Percentiles rank a stretch among this genome's conserved stretches.
Conservation (phyloP, 768 basidiomycete species). For the Hericium coralloides region DNA sequence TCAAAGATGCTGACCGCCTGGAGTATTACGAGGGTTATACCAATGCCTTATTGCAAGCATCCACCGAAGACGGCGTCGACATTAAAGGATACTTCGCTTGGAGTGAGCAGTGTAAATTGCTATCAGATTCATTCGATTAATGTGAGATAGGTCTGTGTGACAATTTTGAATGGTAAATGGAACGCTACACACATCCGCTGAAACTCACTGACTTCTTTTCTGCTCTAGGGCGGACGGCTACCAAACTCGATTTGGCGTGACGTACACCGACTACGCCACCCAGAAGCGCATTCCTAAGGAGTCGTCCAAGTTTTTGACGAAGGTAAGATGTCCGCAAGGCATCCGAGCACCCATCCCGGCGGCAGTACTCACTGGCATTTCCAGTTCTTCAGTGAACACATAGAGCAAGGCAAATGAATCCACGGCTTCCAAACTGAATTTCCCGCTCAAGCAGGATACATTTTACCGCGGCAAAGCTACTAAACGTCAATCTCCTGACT, state of each 20-base stretch:
- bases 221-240: constrained; percentile 30
- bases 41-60: constrained; percentile 28
- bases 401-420: not conserved
- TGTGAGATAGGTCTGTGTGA: constrained; percentile 25
- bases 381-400: not conserved
- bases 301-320: not conserved
- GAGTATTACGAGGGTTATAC: constrained; percentile 31
- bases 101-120: constrained; percentile 20
- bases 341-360: not conserved
- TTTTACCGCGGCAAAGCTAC: too few relatives aligned
- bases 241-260: constrained; percentile 30
- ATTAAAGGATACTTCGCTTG: constrained; percentile 31
- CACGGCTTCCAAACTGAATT: too few relatives aligned
- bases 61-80: constrained; percentile 28
- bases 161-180: constrained; percentile 34
- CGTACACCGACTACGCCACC: not conserved
- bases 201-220: not conserved
- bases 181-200: not conserved
- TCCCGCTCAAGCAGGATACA: too few relatives aligned
- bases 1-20: constrained; percentile 31
- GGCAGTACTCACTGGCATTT: not conserved
- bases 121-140: not conserved
- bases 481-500: too few relatives aligned
- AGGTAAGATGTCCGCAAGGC: not conserved
- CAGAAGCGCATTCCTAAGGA: not conserved